phyloP scores from a whole-genome alignment of 352 stramenopile species.

The Pythium aphanidermatum region DNA sequence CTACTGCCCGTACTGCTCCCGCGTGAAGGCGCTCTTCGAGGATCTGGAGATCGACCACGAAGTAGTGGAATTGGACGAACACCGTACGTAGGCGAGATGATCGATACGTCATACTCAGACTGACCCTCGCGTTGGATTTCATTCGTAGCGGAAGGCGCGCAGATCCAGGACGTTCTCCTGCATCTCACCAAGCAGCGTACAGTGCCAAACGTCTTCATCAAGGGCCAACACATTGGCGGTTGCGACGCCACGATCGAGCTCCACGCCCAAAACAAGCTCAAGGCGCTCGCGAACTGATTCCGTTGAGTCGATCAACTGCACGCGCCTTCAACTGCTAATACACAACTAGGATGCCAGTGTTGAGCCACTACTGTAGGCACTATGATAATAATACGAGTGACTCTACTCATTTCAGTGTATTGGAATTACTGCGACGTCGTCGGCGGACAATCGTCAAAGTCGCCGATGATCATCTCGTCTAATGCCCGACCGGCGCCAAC shows the following conservation, averaged over 20 bases:
- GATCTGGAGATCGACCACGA: constrained; percentile 60
- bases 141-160: constrained; percentile 65
- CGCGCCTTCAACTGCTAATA: no score
- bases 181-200: constrained; percentile 93
- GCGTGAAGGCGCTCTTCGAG: constrained; percentile 87
- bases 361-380: no score
- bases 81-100: constrained; percentile 20
- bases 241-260: constrained; percentile 75
- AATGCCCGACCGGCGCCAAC: constrained; percentile 87
- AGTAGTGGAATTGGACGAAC: constrained; percentile 65
- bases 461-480: constrained; percentile 95
- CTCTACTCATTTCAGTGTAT: neutral
- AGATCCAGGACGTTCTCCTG: constrained; percentile 90
- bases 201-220: constrained; percentile 98
- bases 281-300: constrained; percentile 44
- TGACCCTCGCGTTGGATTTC: constrained; percentile 1
- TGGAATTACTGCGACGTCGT: constrained; percentile 86
- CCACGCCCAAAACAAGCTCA: constrained; percentile 48
- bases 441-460: constrained; percentile 90
- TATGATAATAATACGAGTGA: no score
- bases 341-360: no score
- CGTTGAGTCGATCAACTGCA: no score
- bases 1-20: constrained; percentile 90
- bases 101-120: neutral
- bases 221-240: constrained; percentile 93